Conservation (phyloP, 2,329 filamentous ascomycete genomes). For the Phyllosticta capitalensis region DNA sequence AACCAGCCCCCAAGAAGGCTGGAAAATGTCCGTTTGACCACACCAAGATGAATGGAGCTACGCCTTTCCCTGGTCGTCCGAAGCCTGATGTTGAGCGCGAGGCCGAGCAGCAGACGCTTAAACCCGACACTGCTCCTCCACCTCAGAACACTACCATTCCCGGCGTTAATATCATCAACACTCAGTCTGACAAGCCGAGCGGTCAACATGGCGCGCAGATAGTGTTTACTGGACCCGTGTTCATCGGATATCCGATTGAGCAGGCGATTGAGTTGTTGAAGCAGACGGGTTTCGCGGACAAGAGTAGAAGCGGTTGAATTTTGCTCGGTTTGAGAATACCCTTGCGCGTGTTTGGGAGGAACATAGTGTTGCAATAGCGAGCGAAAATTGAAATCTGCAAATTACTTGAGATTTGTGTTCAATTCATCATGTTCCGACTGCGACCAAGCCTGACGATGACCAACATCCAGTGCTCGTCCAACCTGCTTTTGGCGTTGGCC, state of each 20-base stretch:
- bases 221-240: conserved; percentile 87
- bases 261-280: conserved; percentile 26
- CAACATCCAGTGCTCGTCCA: too few relatives aligned
- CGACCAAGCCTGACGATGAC: too few relatives aligned
- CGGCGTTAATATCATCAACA: conserved; percentile 1
- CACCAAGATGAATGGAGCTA: conserved; percentile 6
- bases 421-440: too few relatives aligned
- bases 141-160: background rate
- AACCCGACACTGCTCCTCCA: conserved; percentile 2
- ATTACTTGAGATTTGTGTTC: too few relatives aligned
- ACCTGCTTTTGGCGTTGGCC: too few relatives aligned
- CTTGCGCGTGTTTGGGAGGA: background rate
- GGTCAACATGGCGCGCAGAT: conserved; percentile 49
- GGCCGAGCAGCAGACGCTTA: conserved; percentile 1
- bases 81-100: conserved; percentile 1
- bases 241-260: conserved; percentile 63
- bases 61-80: conserved; percentile 2
- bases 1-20: background rate
- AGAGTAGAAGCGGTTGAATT: background rate
- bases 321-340: background rate
- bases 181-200: background rate
- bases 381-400: background rate
- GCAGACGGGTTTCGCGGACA: conserved; percentile 2
- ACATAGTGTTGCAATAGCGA: background rate
- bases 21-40: conserved; percentile 14